Evolutionary conservation across 129 eudicot species (phyloP), one percentile per base, ranked within the genome.

Genomic region (Escallonia herrerae): DNA sequence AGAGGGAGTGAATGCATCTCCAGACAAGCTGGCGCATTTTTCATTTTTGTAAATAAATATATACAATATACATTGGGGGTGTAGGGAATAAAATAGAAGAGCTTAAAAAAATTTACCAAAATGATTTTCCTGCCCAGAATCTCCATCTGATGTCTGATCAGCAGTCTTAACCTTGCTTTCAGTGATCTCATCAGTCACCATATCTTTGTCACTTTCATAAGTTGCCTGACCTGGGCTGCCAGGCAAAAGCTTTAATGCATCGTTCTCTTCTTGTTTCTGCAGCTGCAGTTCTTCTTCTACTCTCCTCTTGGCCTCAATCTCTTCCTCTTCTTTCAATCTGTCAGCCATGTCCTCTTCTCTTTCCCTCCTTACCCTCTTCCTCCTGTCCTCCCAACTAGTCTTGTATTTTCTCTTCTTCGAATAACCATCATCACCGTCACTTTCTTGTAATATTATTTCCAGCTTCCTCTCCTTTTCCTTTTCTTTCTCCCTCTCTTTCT

Each of bases 341-440:
- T 94, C 97, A 15, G 86, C 95, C 68, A 82, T 42, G 63, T 94
- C 99, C 11, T 94, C 99, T 67, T 94, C 95, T 72, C 79, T 89
- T 74, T 94, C 99, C 83, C 95, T 80, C 83, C 95, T 80, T 59
- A 75, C 74, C 68, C 97, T 80, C 76, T 94, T 74, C 74, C 78
- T 94, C 68, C 95, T 81, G 60, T 89, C 95, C 60, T 86, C 97
- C 56, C 82, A 95, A 40, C 86, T 89, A 61, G 75, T 84, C 80
- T 76, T 94, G 70, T 83, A 79, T 64, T 87, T 94, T 73, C 95
- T 80, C 78, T 84, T 94, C 72, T 82, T 90, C 53, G 74, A 72
- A 78, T 87, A 80, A 61, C 89, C 83, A 69, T 84, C 97, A 40
- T 94, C 99, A 56, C 62, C 79, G 63, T 85, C 93, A 62, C 63